These are phyloP conservation scores for Populus tomentosa DNA, from an alignment of 441 rosid species.

Conservation along the genomic window DNA sequence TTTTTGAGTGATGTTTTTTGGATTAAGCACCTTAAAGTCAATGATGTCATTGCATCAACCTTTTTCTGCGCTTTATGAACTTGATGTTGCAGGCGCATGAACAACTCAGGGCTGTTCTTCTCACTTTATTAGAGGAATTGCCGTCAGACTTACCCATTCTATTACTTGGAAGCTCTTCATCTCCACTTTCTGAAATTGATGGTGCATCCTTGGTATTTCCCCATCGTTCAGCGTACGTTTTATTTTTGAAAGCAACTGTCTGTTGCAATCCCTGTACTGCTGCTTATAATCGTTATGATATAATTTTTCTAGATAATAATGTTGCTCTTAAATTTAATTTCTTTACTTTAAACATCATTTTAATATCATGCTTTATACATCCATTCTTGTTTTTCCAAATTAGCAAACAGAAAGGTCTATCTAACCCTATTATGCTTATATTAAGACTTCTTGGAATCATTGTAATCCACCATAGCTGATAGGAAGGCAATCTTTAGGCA, in stretches of 20 bases:
- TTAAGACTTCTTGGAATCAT: neutral
- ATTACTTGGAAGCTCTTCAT: conserved; percentile 77
- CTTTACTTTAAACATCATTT: neutral
- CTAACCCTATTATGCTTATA: neutral
- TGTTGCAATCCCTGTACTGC: neutral
- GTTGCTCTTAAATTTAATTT: neutral
- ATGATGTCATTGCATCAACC: conserved; percentile 2
- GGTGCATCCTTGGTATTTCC: conserved; percentile 59
- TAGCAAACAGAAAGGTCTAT: neutral
- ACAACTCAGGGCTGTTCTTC: conserved; percentile 88
- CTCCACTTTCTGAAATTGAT: conserved; percentile 47
- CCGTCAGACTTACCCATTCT: conserved; percentile 86
- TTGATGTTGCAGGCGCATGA: conserved; percentile 82
- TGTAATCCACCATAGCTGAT: neutral
- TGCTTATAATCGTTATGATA: neutral
- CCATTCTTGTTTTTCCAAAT: no score
- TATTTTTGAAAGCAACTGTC: neutral
- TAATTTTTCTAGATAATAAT: neutral
- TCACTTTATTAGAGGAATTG: conserved; percentile 87
- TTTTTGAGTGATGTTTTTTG: neutral
- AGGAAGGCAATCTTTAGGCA: neutral
- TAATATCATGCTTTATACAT: no score
- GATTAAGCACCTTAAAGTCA: conserved; percentile 11
- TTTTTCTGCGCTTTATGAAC: conserved; percentile 19
- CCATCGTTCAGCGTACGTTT: conserved; percentile 69